A percentile compares a stretch with the other conserved stretches of the same genome.
phyloP scores from a whole-genome alignment of 371 early-diverging fungal species.

The Zancudomyces culisetae region DNA sequence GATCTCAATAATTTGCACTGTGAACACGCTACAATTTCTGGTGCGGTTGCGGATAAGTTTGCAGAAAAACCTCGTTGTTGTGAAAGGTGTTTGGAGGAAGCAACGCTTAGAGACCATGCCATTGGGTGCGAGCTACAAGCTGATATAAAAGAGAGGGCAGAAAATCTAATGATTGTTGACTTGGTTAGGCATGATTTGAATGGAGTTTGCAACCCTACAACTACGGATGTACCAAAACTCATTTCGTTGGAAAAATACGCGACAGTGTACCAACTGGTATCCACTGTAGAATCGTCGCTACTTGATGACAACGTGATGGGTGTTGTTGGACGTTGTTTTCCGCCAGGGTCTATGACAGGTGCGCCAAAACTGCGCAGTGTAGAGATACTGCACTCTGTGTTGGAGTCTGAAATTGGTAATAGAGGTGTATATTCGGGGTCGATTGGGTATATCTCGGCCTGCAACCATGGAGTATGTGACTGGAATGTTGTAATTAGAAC shows the following conservation, averaged over 20 bases:
- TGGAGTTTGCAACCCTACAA: slow-evolving; percentile 33
- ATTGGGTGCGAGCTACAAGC: slow-evolving; percentile 31
- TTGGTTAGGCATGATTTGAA: slow-evolving; percentile 82
- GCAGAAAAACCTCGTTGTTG: slow-evolving; percentile 6
- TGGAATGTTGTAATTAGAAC: slow-evolving; percentile 76
- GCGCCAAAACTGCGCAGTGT: slow-evolving; percentile 84
- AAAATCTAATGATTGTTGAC: slow-evolving; percentile 96
- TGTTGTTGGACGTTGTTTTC: slow-evolving; percentile 61
- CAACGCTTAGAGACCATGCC: slow-evolving; percentile 17
- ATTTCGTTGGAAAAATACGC: slow-evolving; percentile 82
- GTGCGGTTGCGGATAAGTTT: neutral
- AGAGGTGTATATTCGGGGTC: slow-evolving; percentile 88
- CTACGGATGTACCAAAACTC: slow-evolving; percentile 61
- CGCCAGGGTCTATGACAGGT: slow-evolving; percentile 95
- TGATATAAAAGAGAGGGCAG: slow-evolving; percentile 80
- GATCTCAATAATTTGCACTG: neutral
- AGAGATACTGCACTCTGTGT: slow-evolving; percentile 42
- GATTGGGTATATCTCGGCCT: slow-evolving; percentile 68
- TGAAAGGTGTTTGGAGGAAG: slow-evolving; percentile 11
- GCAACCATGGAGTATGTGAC: slow-evolving; percentile 35
- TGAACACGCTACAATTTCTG: neutral
- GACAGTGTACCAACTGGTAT: slow-evolving; percentile 84
- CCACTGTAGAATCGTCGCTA: slow-evolving; percentile 47
- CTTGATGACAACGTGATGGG: slow-evolving; percentile 28
- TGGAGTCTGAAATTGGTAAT: slow-evolving; percentile 29